phyloP scores from a whole-genome alignment of 2,329 filamentous ascomycete species.

The Penicillium digitatum region DNA sequence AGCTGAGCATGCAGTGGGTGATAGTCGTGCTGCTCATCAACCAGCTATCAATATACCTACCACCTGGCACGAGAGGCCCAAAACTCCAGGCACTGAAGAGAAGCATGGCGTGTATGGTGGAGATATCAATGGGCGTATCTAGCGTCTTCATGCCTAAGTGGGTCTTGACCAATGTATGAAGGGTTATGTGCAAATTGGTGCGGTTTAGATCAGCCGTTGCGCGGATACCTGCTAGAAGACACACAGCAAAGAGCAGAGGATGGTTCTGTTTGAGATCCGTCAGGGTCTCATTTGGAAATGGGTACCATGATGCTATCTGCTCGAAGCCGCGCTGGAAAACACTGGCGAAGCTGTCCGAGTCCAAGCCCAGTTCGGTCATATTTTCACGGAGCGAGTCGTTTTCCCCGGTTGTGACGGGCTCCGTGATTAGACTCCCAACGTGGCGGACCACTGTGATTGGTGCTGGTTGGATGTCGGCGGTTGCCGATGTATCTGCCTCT shows the following conservation, averaged over 20 bases:
- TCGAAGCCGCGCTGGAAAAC: constrained; percentile 8
- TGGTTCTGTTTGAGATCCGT: constrained; percentile 6
- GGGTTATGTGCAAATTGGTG: constrained; percentile 3
- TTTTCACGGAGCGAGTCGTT: constrained; percentile 3
- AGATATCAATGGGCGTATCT: constrained; percentile 5
- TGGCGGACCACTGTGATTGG: constrained; percentile 11
- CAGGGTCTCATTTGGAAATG: constrained; percentile 5
- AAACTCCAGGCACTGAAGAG: constrained; percentile 9
- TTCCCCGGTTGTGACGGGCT: constrained; percentile 1
- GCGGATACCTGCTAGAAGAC: constrained; percentile 6
- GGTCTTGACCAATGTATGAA: constrained; percentile 8
- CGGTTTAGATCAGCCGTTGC: constrained; percentile 7
- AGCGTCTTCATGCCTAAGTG: constrained; percentile 7
- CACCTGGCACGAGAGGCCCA: constrained; percentile 5
- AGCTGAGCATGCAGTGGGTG: constrained; percentile 9
- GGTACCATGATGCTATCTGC: constrained; percentile 9
- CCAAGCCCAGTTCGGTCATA: constrained; percentile 9
- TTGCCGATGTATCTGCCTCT: neutral
- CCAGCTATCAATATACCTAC: constrained; percentile 9
- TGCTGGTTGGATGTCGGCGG: constrained; percentile 6
- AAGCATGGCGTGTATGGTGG: constrained; percentile 8
- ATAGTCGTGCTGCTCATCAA: constrained; percentile 10
- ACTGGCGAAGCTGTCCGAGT: constrained; percentile 1
- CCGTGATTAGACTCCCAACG: constrained; percentile 9
- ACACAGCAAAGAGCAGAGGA: constrained; percentile 8